These are phyloP conservation scores for Fraxinus xanthoxyloides DNA, from an alignment of 305 asterid genomes.

Conservation along the genomic window DNA sequence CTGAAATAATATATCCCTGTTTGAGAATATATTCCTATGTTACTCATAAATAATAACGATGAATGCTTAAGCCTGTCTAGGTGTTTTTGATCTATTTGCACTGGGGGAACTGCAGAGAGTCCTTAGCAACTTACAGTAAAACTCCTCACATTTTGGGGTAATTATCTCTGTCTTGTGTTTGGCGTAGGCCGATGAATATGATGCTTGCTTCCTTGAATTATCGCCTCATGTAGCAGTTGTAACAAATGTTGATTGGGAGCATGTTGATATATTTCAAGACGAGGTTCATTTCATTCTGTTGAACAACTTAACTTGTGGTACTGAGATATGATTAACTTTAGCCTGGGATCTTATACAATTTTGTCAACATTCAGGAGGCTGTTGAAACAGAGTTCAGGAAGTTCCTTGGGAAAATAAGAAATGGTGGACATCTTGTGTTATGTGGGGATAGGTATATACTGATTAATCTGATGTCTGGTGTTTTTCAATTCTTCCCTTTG, in stretches of 20 bases:
- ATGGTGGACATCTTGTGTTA: conserved; percentile 32
- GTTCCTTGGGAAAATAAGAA: conserved; percentile 32
- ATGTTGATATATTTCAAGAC: conserved; percentile 34
- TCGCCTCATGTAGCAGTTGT: conserved; percentile 36
- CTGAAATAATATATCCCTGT: background rate
- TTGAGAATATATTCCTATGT: background rate
- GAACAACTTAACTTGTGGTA: background rate
- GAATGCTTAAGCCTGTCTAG: background rate
- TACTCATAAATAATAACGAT: background rate
- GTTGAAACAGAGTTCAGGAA: conserved; percentile 32
- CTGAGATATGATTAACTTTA: background rate
- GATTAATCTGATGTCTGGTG: background rate
- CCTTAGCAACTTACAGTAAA: background rate
- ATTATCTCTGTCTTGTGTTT: conserved; percentile 8
- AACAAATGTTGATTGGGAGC: conserved; percentile 44
- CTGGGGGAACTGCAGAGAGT: background rate
- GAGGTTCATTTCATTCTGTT: conserved; percentile 23
- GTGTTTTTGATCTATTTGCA: background rate
- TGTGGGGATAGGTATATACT: conserved; percentile 36
- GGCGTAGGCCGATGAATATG: conserved; percentile 46
- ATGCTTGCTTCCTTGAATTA: conserved; percentile 41
- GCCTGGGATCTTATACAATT: background rate
- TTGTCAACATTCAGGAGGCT: conserved; percentile 27
- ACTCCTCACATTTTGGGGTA: background rate
- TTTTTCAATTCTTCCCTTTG: background rate